Conservation (phyloP, 2,329 filamentous ascomycete genomes). For the Stachybotrys chartarum region DNA sequence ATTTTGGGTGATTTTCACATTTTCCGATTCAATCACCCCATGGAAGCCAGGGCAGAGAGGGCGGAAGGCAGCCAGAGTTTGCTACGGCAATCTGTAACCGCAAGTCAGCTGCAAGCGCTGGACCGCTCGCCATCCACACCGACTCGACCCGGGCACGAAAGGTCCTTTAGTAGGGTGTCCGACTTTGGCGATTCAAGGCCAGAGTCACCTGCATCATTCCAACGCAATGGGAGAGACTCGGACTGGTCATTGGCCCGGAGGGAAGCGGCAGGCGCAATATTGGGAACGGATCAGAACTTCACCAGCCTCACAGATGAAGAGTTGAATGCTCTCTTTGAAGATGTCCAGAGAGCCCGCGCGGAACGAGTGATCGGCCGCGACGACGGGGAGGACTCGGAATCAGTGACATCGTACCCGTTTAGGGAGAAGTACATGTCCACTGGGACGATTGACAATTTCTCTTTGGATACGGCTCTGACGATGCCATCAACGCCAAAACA, state of each 20-base stretch:
- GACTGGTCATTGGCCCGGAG: constrained; percentile 93
- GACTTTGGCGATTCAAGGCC: constrained; percentile 73
- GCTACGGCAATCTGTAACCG: constrained; percentile 72
- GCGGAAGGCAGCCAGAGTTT: constrained; percentile 75
- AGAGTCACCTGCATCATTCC: constrained; percentile 67
- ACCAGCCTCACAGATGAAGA: constrained; percentile 88
- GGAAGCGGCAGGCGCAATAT: constrained; percentile 85
- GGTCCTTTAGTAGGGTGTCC: constrained; percentile 73
- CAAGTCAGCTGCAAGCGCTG: constrained; percentile 53
- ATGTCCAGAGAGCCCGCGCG: constrained; percentile 82
- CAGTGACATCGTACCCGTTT: constrained; percentile 76
- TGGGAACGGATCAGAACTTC: constrained; percentile 89
- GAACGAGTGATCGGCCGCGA: constrained; percentile 66
- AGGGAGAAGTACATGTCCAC: constrained; percentile 95
- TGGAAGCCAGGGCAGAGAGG: constrained; percentile 88
- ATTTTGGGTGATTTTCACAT: constrained; percentile 98
- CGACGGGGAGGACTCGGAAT: constrained; percentile 84
- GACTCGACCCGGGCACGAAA: constrained; percentile 63
- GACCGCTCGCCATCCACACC: constrained; percentile 52
- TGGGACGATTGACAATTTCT: constrained; percentile 92
- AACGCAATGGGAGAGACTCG: constrained; percentile 64
- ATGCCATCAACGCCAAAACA: constrained; percentile 88
- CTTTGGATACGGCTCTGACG: constrained; percentile 85
- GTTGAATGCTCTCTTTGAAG: constrained; percentile 86
- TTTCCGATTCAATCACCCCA: constrained; percentile 95